Conservation (phyloP, 345 rosid species). For the Citrus sinensis region DNA sequence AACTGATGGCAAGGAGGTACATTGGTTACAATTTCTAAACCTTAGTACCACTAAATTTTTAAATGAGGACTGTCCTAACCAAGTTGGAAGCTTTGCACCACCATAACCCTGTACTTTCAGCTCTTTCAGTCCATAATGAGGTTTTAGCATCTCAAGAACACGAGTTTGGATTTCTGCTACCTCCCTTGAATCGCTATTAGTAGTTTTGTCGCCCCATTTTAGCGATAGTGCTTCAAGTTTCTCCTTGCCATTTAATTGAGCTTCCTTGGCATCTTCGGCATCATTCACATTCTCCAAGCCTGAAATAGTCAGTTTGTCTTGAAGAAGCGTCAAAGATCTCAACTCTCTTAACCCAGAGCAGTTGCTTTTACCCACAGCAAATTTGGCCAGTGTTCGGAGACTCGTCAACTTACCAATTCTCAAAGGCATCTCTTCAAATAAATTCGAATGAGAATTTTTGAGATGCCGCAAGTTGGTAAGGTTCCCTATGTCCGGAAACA, state of each 20-base stretch:
- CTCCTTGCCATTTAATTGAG: background rate
- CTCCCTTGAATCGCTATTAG: background rate
- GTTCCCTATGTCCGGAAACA: background rate
- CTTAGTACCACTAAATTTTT: background rate
- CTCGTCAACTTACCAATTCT: background rate
- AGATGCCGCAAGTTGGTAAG: constrained; percentile 16
- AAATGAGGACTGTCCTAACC: constrained; percentile 16
- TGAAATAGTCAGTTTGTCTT: background rate
- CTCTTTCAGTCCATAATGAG: background rate
- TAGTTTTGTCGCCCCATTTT: background rate
- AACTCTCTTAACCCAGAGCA: background rate
- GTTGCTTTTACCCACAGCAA: background rate
- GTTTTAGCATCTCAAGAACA: constrained; percentile 5
- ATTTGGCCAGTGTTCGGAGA: background rate
- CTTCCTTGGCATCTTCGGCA: background rate
- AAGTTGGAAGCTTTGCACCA: background rate
- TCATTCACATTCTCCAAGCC: background rate
- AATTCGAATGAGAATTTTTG: background rate
- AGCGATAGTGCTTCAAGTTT: background rate
- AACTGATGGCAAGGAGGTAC: constrained; percentile 3
- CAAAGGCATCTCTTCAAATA: background rate
- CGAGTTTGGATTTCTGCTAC: background rate
- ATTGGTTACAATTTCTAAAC: background rate
- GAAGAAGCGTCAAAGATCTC: background rate
- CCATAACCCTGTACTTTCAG: background rate